Evolutionary conservation across 2,329 filamentous ascomycete genomes (phyloP), one percentile per base, ranked within the genome.

Genomic region (Cladosporium cucumerinum): DNA sequence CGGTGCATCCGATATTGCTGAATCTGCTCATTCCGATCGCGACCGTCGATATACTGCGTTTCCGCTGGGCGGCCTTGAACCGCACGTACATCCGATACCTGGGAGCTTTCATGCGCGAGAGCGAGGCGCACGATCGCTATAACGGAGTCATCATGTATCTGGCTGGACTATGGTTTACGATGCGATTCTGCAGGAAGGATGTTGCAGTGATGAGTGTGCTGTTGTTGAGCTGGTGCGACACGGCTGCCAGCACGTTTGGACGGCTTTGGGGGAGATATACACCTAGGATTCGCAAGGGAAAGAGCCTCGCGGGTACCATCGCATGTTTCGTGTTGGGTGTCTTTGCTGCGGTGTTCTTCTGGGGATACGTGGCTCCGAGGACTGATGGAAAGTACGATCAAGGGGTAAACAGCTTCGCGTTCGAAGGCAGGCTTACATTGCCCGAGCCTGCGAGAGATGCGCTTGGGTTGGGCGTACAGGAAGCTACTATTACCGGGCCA

Each of bases 61-160:
- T 97, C 78, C 87, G 87, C 71, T 95, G 88, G 72, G 86, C 90
- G 66, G 84, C 87, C 1, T 85, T 99, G 73, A 99, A 99, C 77
- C 85, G 89, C 43, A 76, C 97, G 64, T 99, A 98, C 78, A 94
- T 98, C 72, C 87, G 85, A 64, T 84, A 86, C 43, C 80, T 98
- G 16, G 95, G 95, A 55, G 92, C 93, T 0, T 83, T 99, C 71
- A 99, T 99, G 95, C 91, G 95, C 63, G 95, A 99, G 81, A 95
- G 90, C 69, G 95, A 99, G 79, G 96, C 94, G 71, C 75, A 78
- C 66, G 85, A 89, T 57, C 92, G 93, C 60, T 99, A 92, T 84
- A 99, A 99, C 76, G 95, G 95, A 61, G 94, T 98, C 70, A 96
- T 99, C 70, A 97, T 91, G 82, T 99, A 98, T 78, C 86, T 99